Conservation (phyloP, 208 protist species). For the Acanthamoeba lenticulata region DNA sequence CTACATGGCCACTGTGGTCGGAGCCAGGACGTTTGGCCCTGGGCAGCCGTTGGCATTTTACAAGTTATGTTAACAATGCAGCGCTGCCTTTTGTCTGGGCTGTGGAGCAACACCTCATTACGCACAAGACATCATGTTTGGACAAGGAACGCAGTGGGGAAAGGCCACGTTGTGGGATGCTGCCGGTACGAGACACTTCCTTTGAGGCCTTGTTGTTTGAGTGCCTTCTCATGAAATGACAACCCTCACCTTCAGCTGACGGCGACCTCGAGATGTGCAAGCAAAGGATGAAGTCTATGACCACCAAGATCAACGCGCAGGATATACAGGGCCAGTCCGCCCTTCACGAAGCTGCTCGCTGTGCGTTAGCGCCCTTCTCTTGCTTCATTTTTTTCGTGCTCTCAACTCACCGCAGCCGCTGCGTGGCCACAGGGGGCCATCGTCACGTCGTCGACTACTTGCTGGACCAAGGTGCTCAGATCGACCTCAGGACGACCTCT, state of each 20-base stretch:
- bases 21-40: too few species aligned
- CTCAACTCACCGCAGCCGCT: too few species aligned
- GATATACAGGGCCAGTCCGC: slow-evolving; percentile 12
- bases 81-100: too few species aligned
- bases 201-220: neutral
- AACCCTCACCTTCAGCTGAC: too few species aligned
- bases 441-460: neutral
- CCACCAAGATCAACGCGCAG: slow-evolving; percentile 34
- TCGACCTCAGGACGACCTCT: neutral
- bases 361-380: neutral
- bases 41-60: too few species aligned
- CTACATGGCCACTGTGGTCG: too few species aligned
- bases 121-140: neutral
- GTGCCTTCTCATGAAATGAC: too few species aligned
- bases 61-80: too few species aligned
- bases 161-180: slow-evolving; percentile 22
- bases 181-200: neutral
- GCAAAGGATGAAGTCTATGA: slow-evolving; percentile 2
- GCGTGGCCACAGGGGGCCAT: neutral
- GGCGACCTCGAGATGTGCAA: slow-evolving; percentile 54
- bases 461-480: neutral
- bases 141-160: slow-evolving; percentile 36
- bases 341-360: slow-evolving; percentile 23
- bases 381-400: neutral
- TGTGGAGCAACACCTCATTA: too few species aligned